Evolutionary conservation across 2,329 filamentous ascomycete genomes (phyloP).

Genomic region (Penicillium occitanis): DNA sequence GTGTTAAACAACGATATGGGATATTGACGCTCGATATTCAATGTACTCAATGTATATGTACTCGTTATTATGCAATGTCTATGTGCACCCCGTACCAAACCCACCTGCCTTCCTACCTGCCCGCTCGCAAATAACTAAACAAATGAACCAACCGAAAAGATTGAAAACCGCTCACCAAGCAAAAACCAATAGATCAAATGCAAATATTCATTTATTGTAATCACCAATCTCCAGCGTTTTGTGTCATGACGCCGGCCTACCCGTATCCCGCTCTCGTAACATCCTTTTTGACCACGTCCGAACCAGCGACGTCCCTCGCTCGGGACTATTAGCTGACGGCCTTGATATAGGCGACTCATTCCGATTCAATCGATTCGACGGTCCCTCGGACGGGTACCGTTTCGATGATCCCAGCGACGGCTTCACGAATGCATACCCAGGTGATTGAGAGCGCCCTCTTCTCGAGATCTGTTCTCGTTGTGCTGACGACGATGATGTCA

Average conservation of each 20-base stretch:
- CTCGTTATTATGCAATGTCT: background rate
- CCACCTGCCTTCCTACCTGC: background rate
- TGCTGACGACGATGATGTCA: slow-evolving; percentile 6
- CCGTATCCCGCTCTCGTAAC: background rate
- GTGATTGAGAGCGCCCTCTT: slow-evolving; percentile 16
- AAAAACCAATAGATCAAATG: background rate
- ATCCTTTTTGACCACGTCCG: slow-evolving; percentile 2
- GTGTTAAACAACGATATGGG: too few species aligned
- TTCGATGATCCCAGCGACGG: slow-evolving; percentile 10
- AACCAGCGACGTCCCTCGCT: slow-evolving; percentile 1
- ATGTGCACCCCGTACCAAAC: background rate
- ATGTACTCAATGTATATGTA: background rate
- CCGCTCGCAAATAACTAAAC: background rate
- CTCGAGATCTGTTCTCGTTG: background rate
- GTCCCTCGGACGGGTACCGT: slow-evolving; percentile 11
- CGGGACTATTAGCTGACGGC: background rate
- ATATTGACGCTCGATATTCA: too few species aligned
- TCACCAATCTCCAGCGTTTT: background rate
- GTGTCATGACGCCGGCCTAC: background rate
- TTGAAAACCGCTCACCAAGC: background rate
- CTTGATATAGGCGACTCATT: slow-evolving; percentile 4
- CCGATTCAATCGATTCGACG: background rate
- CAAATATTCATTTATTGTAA: background rate
- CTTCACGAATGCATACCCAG: slow-evolving; percentile 7
- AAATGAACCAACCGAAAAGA: background rate